Evolutionary conservation across 495 filamentous ascomycete genomes (phyloP).

Genomic region (Aspergillus diversus): DNA sequence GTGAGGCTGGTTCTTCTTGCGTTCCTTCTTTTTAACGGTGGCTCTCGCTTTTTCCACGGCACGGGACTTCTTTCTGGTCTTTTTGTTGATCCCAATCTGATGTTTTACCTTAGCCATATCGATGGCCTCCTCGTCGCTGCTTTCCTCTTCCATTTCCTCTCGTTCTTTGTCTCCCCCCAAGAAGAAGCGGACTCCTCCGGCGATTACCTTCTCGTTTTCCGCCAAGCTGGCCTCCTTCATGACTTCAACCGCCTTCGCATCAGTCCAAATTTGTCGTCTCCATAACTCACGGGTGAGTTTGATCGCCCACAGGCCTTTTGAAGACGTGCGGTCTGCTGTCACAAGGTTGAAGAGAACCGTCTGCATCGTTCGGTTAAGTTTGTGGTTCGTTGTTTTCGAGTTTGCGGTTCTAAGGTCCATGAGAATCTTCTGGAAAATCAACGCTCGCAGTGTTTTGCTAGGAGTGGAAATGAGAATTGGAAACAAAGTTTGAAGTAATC

Average conservation of each 20-base stretch:
- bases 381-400: slow-evolving; percentile 82
- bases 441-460: slow-evolving; percentile 80
- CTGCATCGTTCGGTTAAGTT: slow-evolving; percentile 89
- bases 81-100: slow-evolving; percentile 90
- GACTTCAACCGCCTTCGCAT: slow-evolving; percentile 84
- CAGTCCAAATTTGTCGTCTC: slow-evolving; percentile 87
- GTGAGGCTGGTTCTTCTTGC: slow-evolving; percentile 84
- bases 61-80: slow-evolving; percentile 82
- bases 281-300: slow-evolving; percentile 86
- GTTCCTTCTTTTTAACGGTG: slow-evolving; percentile 78
- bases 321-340: slow-evolving; percentile 77
- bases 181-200: slow-evolving; percentile 90
- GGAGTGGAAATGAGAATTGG: slow-evolving; percentile 85
- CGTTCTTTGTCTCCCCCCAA: slow-evolving; percentile 92
- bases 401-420: slow-evolving; percentile 88
- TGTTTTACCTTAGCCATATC: slow-evolving; percentile 84
- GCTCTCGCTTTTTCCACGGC: slow-evolving; percentile 76
- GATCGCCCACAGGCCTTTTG: slow-evolving; percentile 92
- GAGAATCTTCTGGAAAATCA: slow-evolving; percentile 89
- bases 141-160: slow-evolving; percentile 88
- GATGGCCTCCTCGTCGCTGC: slow-evolving; percentile 75
- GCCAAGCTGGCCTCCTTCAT: slow-evolving; percentile 89
- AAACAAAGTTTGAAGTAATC: slow-evolving; percentile 84
- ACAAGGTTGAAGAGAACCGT: slow-evolving; percentile 90
- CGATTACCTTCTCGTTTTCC: slow-evolving; percentile 86